Conservation (phyloP, 2,329 filamentous ascomycete species). For the Mariannaea sp. region DNA sequence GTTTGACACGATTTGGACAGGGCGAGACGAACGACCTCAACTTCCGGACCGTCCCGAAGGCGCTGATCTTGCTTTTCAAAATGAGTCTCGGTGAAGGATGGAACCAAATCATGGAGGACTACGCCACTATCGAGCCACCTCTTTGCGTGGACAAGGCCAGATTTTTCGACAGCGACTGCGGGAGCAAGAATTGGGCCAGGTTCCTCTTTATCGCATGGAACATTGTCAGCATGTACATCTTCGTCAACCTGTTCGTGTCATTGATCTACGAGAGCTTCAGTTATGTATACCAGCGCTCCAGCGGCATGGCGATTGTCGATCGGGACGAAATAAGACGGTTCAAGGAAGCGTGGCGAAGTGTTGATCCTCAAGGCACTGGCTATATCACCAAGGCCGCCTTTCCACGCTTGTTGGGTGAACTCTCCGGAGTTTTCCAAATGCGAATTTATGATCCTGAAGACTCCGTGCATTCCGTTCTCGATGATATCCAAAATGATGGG, state of each 20-base stretch:
- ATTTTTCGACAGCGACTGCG: constrained; percentile 91
- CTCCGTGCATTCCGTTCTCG: constrained; percentile 83
- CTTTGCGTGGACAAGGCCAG: constrained; percentile 73
- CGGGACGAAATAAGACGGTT: constrained; percentile 94
- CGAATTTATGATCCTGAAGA: constrained; percentile 92
- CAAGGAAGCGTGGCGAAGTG: constrained; percentile 97
- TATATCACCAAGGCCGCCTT: constrained; percentile 91
- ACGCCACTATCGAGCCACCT: constrained; percentile 76
- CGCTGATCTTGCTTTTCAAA: constrained; percentile 88
- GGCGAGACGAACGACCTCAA: constrained; percentile 81
- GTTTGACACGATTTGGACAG: constrained; percentile 82
- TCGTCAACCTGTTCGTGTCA: constrained; percentile 96
- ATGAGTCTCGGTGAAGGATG: constrained; percentile 95
- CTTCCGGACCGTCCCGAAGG: constrained; percentile 91
- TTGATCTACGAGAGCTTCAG: constrained; percentile 99
- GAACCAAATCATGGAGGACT: constrained; percentile 98
- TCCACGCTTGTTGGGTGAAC: constrained; percentile 83
- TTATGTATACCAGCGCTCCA: constrained; percentile 97
- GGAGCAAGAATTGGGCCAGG: constrained; percentile 85
- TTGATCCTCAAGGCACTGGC: constrained; percentile 88
- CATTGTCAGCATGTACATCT: constrained; percentile 99
- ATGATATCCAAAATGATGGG: constrained; percentile 71
- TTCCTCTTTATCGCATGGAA: constrained; percentile 96
- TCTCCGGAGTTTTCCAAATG: constrained; percentile 97
- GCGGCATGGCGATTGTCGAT: constrained; percentile 86